Evolutionary conservation across 805 yeast species (phyloP).

Genomic region (Myxozyma mucilagina): DNA sequence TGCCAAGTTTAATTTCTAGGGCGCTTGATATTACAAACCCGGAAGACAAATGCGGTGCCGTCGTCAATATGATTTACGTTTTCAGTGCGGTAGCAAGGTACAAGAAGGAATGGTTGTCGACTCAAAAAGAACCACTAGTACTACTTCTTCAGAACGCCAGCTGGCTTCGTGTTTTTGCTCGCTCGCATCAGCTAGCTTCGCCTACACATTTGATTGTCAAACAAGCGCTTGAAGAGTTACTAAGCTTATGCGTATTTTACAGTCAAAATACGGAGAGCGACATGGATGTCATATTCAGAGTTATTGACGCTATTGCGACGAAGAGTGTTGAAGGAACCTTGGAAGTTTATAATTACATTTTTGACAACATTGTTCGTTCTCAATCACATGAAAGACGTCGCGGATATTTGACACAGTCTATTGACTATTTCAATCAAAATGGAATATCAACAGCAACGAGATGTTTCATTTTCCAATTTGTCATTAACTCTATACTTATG

Average conservation of each 20-base stretch:
- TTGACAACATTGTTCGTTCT: slow-evolving; percentile 54
- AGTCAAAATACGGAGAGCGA: slow-evolving; percentile 43
- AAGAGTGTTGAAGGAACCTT: slow-evolving; percentile 51
- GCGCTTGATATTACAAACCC: slow-evolving; percentile 51
- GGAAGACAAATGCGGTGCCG: slow-evolving; percentile 60
- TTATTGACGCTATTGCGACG: slow-evolving; percentile 48
- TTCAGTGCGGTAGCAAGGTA: slow-evolving; percentile 52
- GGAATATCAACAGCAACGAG: slow-evolving; percentile 53
- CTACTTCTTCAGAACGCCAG: slow-evolving; percentile 17
- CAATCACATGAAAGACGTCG: slow-evolving; percentile 51
- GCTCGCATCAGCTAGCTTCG: slow-evolving; percentile 53
- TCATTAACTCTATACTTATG: slow-evolving; percentile 66
- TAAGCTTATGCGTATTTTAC: slow-evolving; percentile 48
- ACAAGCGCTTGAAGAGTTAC: slow-evolving; percentile 66
- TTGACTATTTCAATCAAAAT: slow-evolving; percentile 52
- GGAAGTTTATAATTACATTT: slow-evolving; percentile 58
- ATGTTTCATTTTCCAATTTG: slow-evolving; percentile 58
- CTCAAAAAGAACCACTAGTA: slow-evolving; percentile 47
- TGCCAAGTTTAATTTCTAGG: slow-evolving; percentile 51
- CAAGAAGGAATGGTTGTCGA: slow-evolving; percentile 58
- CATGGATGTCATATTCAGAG: slow-evolving; percentile 43
- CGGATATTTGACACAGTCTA: slow-evolving; percentile 52
- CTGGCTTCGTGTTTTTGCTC: slow-evolving; percentile 48
- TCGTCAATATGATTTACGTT: slow-evolving; percentile 66
- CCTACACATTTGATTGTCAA: slow-evolving; percentile 67